A percentile compares a stretch with the other conserved stretches of the same genome.
These are phyloP conservation scores for Kuraishia capsulata DNA, from an alignment of 805 yeast genomes.

Conservation along the genomic window DNA sequence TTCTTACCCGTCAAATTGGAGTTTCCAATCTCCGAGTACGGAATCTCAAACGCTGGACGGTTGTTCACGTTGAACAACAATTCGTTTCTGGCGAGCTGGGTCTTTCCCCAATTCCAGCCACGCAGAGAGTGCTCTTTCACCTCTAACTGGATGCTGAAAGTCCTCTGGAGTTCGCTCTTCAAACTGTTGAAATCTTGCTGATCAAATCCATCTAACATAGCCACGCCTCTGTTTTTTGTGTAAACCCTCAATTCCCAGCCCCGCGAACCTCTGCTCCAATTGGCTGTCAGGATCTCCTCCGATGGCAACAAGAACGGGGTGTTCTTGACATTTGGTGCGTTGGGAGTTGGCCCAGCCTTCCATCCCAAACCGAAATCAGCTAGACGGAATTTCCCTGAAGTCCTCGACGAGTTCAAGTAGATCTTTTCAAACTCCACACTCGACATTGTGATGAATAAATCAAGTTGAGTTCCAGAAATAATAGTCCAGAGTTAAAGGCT, in stretches of 20 bases:
- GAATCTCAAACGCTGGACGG: conserved; percentile 86
- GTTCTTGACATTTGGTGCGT: conserved; percentile 33
- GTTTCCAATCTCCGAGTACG: conserved; percentile 71
- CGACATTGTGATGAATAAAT: conserved; percentile 23
- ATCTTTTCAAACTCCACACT: conserved; percentile 80
- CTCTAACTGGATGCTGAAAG: conserved; percentile 67
- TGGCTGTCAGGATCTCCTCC: conserved; percentile 68
- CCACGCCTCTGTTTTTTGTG: conserved; percentile 81
- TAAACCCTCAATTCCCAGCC: conserved; percentile 86
- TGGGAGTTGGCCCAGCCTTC: conserved; percentile 54
- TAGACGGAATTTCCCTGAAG: conserved; percentile 83
- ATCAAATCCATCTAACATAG: conserved; percentile 88
- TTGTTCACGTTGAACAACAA: conserved; percentile 78
- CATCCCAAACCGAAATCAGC: conserved; percentile 98
- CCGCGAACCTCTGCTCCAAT: conserved; percentile 90
- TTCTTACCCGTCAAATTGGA: conserved; percentile 85
- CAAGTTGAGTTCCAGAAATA: too few species aligned
- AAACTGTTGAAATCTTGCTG: conserved; percentile 70
- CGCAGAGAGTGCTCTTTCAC: conserved; percentile 84
- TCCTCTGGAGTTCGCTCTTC: conserved; percentile 75
- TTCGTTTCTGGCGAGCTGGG: conserved; percentile 89
- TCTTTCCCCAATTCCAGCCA: conserved; percentile 99
- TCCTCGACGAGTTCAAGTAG: conserved; percentile 77
- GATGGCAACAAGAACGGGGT: conserved; percentile 86
- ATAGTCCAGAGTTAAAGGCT: too few species aligned